Base-by-base conservation (phyloP, 345 rosid genomes). In the Bruguiera gymnorhiza region DNA sequence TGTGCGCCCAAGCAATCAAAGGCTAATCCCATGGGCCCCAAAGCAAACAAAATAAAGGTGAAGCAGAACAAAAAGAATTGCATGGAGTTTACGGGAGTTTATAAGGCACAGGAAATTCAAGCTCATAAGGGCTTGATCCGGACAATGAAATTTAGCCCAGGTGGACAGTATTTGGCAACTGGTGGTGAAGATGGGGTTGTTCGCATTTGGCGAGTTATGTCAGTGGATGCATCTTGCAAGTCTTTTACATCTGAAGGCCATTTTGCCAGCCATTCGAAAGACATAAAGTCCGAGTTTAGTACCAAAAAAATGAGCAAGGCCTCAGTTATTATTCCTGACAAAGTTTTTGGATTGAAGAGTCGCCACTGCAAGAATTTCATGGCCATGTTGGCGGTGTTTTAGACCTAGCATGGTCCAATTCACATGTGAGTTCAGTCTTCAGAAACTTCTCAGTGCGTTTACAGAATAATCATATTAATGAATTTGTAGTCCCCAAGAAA, bases 131-230 rank as follows among this genome's bases (percentile, higher is more conserved):
- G 99, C 68, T 74, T 61, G 68, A 89, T 91, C 75, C 81, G 86
- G 87, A 48, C 85, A 13, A 80, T 94, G 79, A 94, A 91, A 87
- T 94, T 91, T 69, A 94, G 97, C 62, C 87, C 97, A n/a, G 89
- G 86, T 71, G 97, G 97, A 16, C 82, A 73, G 65, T 91, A 69
- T 61, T 76, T 94, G 74, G 97, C 97, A 1, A 94, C 85, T 0
- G 97, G 96, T 39, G 99, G 99, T 5, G 91, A 85, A 75, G 99
- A 91, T 76, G 92, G 96, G 8, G 68, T 86, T 60, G 81, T 94
- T 18, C 88, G 88, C 58, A 75, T 91, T 69, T 94, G 97, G 99
- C 66, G n/a, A 30, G 86, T 88, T 52, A 79, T 79, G 24, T 68
- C 85, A 8, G 73, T 73, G 3, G 83, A 82, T 74, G 80, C 83